Conservation (phyloP, 129 eudicot genomes). For the Ambrosia trifida region DNA sequence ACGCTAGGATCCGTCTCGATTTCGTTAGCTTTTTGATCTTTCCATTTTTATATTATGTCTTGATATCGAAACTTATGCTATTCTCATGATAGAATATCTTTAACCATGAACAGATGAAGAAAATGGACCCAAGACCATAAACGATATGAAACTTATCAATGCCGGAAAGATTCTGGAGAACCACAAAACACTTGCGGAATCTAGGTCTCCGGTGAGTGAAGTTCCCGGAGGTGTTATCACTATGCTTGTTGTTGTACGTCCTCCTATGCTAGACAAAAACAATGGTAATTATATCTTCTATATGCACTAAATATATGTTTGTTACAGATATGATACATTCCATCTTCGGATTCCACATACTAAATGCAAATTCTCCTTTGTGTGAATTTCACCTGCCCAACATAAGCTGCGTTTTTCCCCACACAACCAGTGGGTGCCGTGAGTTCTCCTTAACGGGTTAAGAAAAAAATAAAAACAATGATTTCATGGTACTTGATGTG, state of each 20-base stretch:
- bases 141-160: conserved; percentile 72
- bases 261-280: conserved; percentile 53
- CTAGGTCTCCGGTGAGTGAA: conserved; percentile 68
- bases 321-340: background rate
- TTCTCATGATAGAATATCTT: conserved; percentile 2
- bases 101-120: conserved; percentile 46
- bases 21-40: conserved; percentile 11
- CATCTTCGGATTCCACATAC: background rate
- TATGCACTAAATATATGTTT: background rate
- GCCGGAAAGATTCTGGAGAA: conserved; percentile 78
- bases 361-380: background rate
- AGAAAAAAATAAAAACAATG: background rate
- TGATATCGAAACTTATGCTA: conserved; percentile 9
- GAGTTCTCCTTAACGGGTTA: background rate
- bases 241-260: conserved; percentile 71
- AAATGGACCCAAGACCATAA: conserved; percentile 59
- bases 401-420: background rate
- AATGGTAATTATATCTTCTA: conserved; percentile 37
- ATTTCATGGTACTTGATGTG: background rate
- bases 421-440: background rate
- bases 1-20: background rate
- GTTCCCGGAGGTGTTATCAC: conserved; percentile 72
- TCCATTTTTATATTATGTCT: background rate
- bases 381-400: background rate
- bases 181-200: conserved; percentile 62